Base-by-base conservation (phyloP, 1,284 basidiomycete species). In the Puccinia brachypodii region DNA sequence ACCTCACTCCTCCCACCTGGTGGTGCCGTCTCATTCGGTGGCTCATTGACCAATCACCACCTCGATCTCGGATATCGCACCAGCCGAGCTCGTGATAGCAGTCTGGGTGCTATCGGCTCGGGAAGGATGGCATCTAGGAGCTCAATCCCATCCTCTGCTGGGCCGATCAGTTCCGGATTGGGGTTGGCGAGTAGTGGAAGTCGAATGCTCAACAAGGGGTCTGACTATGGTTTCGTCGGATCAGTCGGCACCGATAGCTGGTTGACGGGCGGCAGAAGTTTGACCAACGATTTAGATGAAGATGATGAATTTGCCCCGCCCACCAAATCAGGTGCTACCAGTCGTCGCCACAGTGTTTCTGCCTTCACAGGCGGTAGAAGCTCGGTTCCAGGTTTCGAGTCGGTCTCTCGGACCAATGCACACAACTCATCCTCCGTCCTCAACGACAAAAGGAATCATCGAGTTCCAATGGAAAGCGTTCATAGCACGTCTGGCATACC, bases 281-380 rank as follows among this genome's bases (percentile, higher is more conserved):
- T 60, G 74, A 83, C 81, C 31, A 85, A 85, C 66, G 83, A 84
- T 53, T 83, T 85, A 14, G 84, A 84, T 25, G 84, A 83, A 19
- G 84, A 85, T 53, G 83, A 84, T n/a, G 83, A 83, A 16, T 84
- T 84, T 25, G 84, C 84, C 3, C 83, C 84, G 33, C 85, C 85
- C 36, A 86, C 85, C 33, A 84, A 83, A 71, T 84, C 83, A 13
- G 85, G 85, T 9, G 85, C 85, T 40, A 86, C 85, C 9, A 84
- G 83, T 50, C 64, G 85, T n/a, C 36, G 85, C 16, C 85, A 85
- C 68, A 85, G 85, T 56, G 83, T 86, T 11, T 84, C 85, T 3
- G 84, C 85, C 13, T 85, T 86, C 53, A 84, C 83, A 9, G 84
- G 60, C 80, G 85, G 60, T 82, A 82, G 22, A 31, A 73, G 64